phyloP scores from a whole-genome alignment of 371 early-diverging fungal genomes.

The Actinomortierella ambigua region DNA sequence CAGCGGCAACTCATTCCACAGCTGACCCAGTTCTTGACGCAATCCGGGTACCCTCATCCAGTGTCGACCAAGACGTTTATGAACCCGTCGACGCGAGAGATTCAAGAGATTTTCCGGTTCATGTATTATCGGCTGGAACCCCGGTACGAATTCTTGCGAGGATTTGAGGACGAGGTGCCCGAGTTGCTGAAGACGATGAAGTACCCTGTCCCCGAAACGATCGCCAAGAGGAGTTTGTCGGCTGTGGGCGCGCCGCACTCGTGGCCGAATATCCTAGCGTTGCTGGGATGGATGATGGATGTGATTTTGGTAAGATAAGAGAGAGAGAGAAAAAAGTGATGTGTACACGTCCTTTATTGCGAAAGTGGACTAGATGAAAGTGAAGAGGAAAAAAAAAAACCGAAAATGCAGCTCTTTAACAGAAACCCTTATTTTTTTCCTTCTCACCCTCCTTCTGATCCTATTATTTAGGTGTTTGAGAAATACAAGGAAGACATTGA shows the following conservation, averaged over 20 bases:
- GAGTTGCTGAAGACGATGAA: slow-evolving; percentile 73
- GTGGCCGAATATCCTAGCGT: slow-evolving; percentile 89
- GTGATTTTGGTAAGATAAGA: slow-evolving; percentile 60
- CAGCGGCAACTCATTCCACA: slow-evolving; percentile 64
- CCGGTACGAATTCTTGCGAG: slow-evolving; percentile 63
- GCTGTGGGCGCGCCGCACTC: slow-evolving; percentile 86
- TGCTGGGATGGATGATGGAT: slow-evolving; percentile 92
- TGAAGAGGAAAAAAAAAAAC: no score
- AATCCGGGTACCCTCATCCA: slow-evolving; percentile 73
- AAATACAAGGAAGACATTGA: slow-evolving; percentile 57
- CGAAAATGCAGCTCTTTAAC: neutral
- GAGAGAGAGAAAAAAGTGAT: neutral
- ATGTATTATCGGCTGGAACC: slow-evolving; percentile 84
- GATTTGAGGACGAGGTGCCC: slow-evolving; percentile 90
- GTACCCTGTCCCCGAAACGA: slow-evolving; percentile 92
- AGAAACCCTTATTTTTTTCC: neutral
- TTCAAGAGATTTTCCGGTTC: slow-evolving; percentile 90
- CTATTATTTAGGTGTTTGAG: slow-evolving; percentile 17
- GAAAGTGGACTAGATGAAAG: no score
- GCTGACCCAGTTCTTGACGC: slow-evolving; percentile 75
- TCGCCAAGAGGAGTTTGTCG: slow-evolving; percentile 82
- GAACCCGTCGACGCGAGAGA: slow-evolving; percentile 84
- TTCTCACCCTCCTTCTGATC: no score
- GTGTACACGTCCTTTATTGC: no score
- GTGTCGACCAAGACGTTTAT: slow-evolving; percentile 66